A percentile compares a stretch with the other conserved stretches of the same genome.
phyloP scores from a whole-genome alignment of 2,329 filamentous ascomycete genomes.

The Xylaria digitata region DNA sequence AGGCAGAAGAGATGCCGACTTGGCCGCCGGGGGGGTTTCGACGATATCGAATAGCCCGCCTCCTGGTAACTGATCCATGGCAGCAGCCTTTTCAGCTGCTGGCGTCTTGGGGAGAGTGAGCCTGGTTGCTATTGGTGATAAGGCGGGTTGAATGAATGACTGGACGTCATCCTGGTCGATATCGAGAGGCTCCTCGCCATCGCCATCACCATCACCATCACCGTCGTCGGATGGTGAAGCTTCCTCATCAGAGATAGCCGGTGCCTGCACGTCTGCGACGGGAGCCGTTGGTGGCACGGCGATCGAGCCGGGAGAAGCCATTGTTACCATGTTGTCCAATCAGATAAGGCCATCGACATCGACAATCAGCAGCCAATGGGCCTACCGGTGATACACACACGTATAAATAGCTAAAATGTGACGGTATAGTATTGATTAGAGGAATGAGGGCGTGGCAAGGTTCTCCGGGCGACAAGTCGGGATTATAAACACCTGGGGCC shows the following conservation, averaged over 20 bases:
- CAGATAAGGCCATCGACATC: constrained; percentile 34
- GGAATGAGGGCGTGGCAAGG: constrained; percentile 3
- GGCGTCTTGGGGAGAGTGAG: constrained; percentile 66
- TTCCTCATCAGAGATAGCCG: constrained; percentile 42
- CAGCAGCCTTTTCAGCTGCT: constrained; percentile 68
- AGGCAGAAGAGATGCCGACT: constrained; percentile 31
- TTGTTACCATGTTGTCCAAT: constrained; percentile 41
- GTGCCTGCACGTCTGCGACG: constrained; percentile 36
- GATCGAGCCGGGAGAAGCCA: constrained; percentile 13
- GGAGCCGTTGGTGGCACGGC: constrained; percentile 32
- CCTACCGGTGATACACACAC: constrained; percentile 22
- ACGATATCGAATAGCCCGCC: constrained; percentile 54
- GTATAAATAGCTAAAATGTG: constrained; percentile 19
- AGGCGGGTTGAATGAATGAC: constrained; percentile 68
- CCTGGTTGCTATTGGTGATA: constrained; percentile 64
- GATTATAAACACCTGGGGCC: constrained; percentile 16
- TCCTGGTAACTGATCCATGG: constrained; percentile 58
- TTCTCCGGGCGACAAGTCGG: constrained; percentile 3
- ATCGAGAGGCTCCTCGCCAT: constrained; percentile 46
- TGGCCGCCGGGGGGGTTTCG: constrained; percentile 48
- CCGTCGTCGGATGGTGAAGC: constrained; percentile 45
- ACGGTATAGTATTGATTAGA: constrained; percentile 32
- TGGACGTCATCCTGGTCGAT: constrained; percentile 67
- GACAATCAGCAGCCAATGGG: constrained; percentile 21
- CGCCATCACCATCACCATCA: constrained; percentile 50